A percentile compares a stretch with the other conserved stretches of the same genome.
Conservation (phyloP, 192 early-diverging fungal genomes). For the Rhizophlyctis rosea region DNA sequence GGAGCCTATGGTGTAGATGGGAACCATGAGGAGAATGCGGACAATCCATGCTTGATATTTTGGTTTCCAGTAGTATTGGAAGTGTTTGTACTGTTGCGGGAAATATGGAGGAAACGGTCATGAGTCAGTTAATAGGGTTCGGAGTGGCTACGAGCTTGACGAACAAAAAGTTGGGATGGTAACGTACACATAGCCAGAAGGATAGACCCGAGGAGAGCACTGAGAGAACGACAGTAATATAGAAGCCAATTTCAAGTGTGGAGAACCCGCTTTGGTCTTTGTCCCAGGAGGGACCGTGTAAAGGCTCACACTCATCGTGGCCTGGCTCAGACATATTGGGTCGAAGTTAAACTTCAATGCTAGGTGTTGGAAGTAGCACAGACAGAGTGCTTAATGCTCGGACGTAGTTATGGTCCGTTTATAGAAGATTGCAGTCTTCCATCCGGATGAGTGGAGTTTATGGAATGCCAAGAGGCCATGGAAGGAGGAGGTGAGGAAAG, state of each 20-base stretch:
- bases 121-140: background rate
- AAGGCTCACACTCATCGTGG: conserved; percentile 14
- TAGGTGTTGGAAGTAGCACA: too few species aligned
- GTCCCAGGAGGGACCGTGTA: conserved; percentile 27
- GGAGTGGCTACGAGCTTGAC: too few species aligned
- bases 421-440: too few species aligned
- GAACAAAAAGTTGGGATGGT: background rate
- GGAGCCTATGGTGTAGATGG: conserved; percentile 67
- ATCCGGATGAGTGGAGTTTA: too few species aligned
- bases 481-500: too few species aligned
- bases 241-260: conserved; percentile 16
- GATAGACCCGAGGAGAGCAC: conserved; percentile 10
- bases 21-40: conserved; percentile 59
- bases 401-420: too few species aligned
- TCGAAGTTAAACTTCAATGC: too few species aligned
- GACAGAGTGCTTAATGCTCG: too few species aligned
- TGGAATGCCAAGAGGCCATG: too few species aligned
- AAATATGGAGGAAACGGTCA: background rate
- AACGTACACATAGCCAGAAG: conserved; percentile 13
- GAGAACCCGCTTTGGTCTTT: conserved; percentile 22
- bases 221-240: conserved; percentile 18
- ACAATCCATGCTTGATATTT: conserved; percentile 71
- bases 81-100: conserved; percentile 22
- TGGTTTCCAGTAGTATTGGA: conserved; percentile 41
- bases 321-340: too few species aligned